These are phyloP conservation scores for Beta vulgaris DNA, from an alignment of 148 eudicot genomes.

Conservation along the genomic window DNA sequence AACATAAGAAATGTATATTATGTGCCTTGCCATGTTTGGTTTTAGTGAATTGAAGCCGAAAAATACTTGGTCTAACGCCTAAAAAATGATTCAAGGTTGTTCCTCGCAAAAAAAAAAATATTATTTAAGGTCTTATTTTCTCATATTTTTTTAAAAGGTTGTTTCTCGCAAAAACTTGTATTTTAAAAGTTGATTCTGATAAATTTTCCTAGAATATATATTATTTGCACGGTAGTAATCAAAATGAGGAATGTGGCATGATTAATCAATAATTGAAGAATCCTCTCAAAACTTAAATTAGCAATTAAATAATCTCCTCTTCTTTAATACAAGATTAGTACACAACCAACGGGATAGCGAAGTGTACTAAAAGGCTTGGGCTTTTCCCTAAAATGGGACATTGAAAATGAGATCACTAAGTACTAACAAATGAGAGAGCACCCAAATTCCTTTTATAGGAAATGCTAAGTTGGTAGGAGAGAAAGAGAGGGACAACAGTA, in stretches of 20 bases:
- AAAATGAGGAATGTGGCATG: background rate
- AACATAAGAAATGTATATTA: too few species aligned
- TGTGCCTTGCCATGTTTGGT: too few species aligned
- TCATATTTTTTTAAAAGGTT: too few species aligned
- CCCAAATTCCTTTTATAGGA: background rate
- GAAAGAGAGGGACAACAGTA: slow-evolving; percentile 11
- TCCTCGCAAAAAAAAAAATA: too few species aligned
- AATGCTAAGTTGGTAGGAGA: slow-evolving; percentile 12
- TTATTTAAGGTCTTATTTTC: too few species aligned
- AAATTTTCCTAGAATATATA: too few species aligned
- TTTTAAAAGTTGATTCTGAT: too few species aligned
- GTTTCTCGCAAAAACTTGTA: too few species aligned
- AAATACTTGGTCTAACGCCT: too few species aligned
- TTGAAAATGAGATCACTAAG: background rate
- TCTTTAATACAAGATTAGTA: slow-evolving; percentile 8
- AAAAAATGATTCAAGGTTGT: too few species aligned
- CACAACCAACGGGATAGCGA: slow-evolving; percentile 7
- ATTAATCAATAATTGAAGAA: slow-evolving; percentile 21
- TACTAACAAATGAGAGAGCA: background rate
- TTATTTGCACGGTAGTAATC: too few species aligned
- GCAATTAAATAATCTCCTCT: slow-evolving; percentile 6
- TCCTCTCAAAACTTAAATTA: background rate
- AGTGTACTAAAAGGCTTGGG: background rate
- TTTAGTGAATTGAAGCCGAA: too few species aligned
- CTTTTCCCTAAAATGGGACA: background rate